Evolutionary conservation across 352 stramenopile genomes (phyloP), one percentile per base, ranked within the genome.

Genomic region (Globisporangium cylindrosporum): DNA sequence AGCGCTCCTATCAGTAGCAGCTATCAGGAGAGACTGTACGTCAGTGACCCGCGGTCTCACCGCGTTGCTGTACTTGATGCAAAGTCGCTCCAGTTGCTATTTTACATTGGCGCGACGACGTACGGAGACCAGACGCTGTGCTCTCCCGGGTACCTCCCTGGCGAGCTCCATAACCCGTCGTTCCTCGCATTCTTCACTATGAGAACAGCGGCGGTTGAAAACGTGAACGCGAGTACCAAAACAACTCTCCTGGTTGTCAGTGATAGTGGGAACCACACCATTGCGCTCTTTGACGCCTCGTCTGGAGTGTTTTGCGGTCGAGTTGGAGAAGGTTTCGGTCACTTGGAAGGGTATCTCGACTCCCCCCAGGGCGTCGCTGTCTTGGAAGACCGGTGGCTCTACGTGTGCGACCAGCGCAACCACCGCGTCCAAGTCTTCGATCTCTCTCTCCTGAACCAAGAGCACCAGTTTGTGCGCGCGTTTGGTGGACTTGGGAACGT

Each of bases 351-450:
- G 0, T 86, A 74, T 34, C 69, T 92, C 0, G 70, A 93, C 58
- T 88, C 83, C 1, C 83, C 83, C 8, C 76, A 89, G 60, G 82
- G 83, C 0, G 32, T 91, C 27, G 72, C 77, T 3, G 74, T 92
- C 25, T 76, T 68, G 24, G 70, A 81, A 1, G 71, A 86, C 24
- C 67, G 58, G 15, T 66, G 72, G 55, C 63, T 92, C 14, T 92
- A 77, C 41, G 73, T 91, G 4, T 82, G 71, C 36, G 85, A 93
- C 63, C 81, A 93, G 34, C 74, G 73, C 48, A 93, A 93, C 59
- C 84, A 93, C 62, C 82, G 82, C 27, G 49, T 93, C 7, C 81
- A 90, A 69, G 61, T 87, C 1, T 91, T 89, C 32, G 75, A 89
- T 46, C 43, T 93, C 25, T 27, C 24, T n/a, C 53, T n/a, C 22